These are phyloP conservation scores for Venturia pyrina DNA, from an alignment of 2,329 filamentous ascomycete species.

Conservation along the genomic window DNA sequence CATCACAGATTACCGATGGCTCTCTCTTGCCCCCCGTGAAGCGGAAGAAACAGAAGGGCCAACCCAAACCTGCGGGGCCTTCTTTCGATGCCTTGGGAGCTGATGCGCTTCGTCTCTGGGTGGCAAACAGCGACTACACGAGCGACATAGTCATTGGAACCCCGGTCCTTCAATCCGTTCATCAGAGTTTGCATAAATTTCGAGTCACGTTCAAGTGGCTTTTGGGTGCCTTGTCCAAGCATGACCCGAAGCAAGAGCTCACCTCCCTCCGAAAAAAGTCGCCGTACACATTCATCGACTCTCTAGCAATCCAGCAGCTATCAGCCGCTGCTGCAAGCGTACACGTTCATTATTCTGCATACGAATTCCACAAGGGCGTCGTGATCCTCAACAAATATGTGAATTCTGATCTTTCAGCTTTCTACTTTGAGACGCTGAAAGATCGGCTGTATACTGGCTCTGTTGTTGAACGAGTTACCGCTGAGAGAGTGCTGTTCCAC, in stretches of 20 bases:
- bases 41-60: constrained; percentile 47
- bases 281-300: constrained; percentile 41
- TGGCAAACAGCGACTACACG: constrained; percentile 83
- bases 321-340: constrained; percentile 55
- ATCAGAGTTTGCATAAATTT: constrained; percentile 73
- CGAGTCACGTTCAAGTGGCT: constrained; percentile 86
- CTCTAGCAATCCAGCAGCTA: constrained; percentile 69
- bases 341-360: constrained; percentile 52
- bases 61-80: constrained; percentile 24
- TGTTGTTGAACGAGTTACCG: constrained; percentile 48
- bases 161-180: constrained; percentile 64
- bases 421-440: constrained; percentile 89
- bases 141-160: constrained; percentile 75
- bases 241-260: constrained; percentile 13
- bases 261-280: constrained; percentile 7
- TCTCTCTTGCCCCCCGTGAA: constrained; percentile 63
- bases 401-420: constrained; percentile 73
- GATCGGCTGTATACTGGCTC: constrained; percentile 83
- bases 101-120: constrained; percentile 85
- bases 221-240: constrained; percentile 51
- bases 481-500: constrained; percentile 46
- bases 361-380: constrained; percentile 75
- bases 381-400: constrained; percentile 71
- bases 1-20: constrained; percentile 76
- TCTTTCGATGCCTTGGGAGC: constrained; percentile 65